Percentiles rank a stretch among this genome's conserved stretches.
Evolutionary conservation across 1,139 yeast genomes (phyloP).

Genomic region (Lodderomyces elongisporus): DNA sequence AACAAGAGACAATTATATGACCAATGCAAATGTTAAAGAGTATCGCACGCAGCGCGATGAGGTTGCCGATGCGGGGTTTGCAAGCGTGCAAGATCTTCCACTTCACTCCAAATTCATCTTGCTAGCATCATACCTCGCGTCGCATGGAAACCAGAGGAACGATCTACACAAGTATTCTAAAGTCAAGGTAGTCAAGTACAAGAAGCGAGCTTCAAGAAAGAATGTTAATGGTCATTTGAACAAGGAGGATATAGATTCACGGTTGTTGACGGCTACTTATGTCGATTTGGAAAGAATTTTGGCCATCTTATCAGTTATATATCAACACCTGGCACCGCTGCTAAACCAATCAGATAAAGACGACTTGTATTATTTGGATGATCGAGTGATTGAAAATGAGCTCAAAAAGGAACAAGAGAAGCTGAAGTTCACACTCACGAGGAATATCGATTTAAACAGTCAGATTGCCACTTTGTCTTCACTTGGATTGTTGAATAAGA

Average conservation of each 20-base stretch:
- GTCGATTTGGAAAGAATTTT: conserved; percentile 66
- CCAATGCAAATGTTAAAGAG: conserved; percentile 27
- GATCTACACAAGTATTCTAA: conserved; percentile 61
- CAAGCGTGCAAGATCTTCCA: conserved; percentile 40
- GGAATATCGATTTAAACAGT: conserved; percentile 45
- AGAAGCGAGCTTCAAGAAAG: conserved; percentile 23
- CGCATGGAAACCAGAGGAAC: conserved; percentile 54
- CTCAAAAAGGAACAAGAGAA: conserved; percentile 32
- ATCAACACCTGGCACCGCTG: conserved; percentile 34
- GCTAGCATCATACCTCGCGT: conserved; percentile 67
- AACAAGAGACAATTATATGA: conserved; percentile 33
- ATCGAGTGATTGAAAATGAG: conserved; percentile 22
- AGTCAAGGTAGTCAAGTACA: conserved; percentile 43
- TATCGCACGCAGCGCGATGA: conserved; percentile 17
- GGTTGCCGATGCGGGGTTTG: conserved; percentile 5
- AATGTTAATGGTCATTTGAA: conserved; percentile 30
- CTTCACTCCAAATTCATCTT: conserved; percentile 54
- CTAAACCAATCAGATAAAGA: conserved; percentile 24
- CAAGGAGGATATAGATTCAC: conserved; percentile 45
- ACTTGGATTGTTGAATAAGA: conserved; percentile 48
- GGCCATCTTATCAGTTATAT: conserved; percentile 61
- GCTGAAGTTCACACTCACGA: conserved; percentile 30
- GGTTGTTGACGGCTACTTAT: conserved; percentile 53
- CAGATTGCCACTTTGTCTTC: conserved; percentile 60
- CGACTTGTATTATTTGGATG: conserved; percentile 22